Evolutionary conservation across 2,329 filamentous ascomycete genomes (phyloP).

Genomic region (Stagonosporopsis chrysanthemi): DNA sequence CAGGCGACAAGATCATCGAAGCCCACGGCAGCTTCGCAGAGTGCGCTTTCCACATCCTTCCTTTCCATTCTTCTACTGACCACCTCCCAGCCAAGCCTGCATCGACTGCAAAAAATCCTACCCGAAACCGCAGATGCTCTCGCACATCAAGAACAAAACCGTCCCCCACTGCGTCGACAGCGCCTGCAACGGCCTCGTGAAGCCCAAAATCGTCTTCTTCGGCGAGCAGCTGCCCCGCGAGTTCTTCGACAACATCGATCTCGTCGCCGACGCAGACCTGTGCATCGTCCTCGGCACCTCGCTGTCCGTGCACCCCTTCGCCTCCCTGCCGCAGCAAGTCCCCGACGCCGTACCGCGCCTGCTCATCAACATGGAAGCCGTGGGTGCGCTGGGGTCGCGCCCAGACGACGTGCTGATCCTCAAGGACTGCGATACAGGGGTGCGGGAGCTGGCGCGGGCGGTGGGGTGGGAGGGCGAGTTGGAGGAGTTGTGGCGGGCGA

Average conservation of each 20-base stretch:
- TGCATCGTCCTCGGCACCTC: conserved; percentile 90
- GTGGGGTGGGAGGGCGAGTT: conserved; percentile 88
- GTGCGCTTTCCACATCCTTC: conserved; percentile 11
- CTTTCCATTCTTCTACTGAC: conserved; percentile 1
- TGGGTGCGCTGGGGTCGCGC: conserved; percentile 78
- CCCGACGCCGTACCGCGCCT: conserved; percentile 72
- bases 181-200: conserved; percentile 79
- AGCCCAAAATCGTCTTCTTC: conserved; percentile 96
- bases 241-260: conserved; percentile 68
- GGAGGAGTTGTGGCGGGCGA: conserved; percentile 74
- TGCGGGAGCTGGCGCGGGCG: conserved; percentile 77
- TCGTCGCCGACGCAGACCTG: conserved; percentile 70
- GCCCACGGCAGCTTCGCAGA: conserved; percentile 92
- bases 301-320: conserved; percentile 87
- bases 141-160: conserved; percentile 69
- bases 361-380: conserved; percentile 85
- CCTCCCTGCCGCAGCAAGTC: conserved; percentile 74
- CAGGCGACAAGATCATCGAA: conserved; percentile 81
- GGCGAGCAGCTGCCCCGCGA: conserved; percentile 73
- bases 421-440: conserved; percentile 82
- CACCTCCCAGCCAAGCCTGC: conserved; percentile 72
- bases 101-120: conserved; percentile 83
- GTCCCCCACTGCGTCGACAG: conserved; percentile 72
- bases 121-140: conserved; percentile 76
- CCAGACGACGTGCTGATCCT: conserved; percentile 85